phyloP scores from a whole-genome alignment of 306 rosid genomes.

The Rosa rugosa region DNA sequence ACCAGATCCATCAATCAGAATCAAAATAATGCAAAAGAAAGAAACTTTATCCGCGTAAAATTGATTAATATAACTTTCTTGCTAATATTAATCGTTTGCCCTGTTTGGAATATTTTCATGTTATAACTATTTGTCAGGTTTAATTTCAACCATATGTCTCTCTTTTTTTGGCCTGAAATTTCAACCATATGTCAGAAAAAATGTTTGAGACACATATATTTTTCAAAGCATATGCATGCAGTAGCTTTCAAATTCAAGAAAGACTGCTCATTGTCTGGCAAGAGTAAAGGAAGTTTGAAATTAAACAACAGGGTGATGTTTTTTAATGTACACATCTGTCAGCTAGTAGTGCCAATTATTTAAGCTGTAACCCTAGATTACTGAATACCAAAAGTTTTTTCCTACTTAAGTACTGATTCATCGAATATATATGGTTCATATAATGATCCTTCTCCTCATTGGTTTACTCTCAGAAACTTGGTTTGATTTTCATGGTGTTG shows the following conservation, averaged over 20 bases:
- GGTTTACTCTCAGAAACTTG: neutral
- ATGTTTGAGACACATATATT: neutral
- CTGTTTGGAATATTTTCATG: neutral
- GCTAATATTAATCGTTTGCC: neutral
- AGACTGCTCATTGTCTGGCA: conserved; percentile 27
- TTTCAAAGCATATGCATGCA: neutral
- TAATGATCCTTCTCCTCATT: neutral
- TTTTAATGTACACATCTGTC: neutral
- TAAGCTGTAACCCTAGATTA: conserved; percentile 1
- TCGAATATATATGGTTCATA: neutral
- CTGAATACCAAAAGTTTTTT: neutral
- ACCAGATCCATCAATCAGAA: neutral
- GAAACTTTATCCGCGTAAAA: neutral
- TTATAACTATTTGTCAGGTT: neutral
- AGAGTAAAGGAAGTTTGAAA: conserved; percentile 32
- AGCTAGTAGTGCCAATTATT: neutral
- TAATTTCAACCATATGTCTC: neutral
- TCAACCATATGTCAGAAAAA: neutral
- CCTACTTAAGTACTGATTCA: neutral
- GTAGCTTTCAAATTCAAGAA: conserved; percentile 27
- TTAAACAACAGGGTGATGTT: neutral
- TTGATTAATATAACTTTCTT: neutral
- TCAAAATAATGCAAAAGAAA: neutral
- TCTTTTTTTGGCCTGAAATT: neutral
- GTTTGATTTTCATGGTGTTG: neutral